Evolutionary conservation across 2,329 filamentous ascomycete species (phyloP).

Genomic region (Sporothrix schenckii): DNA sequence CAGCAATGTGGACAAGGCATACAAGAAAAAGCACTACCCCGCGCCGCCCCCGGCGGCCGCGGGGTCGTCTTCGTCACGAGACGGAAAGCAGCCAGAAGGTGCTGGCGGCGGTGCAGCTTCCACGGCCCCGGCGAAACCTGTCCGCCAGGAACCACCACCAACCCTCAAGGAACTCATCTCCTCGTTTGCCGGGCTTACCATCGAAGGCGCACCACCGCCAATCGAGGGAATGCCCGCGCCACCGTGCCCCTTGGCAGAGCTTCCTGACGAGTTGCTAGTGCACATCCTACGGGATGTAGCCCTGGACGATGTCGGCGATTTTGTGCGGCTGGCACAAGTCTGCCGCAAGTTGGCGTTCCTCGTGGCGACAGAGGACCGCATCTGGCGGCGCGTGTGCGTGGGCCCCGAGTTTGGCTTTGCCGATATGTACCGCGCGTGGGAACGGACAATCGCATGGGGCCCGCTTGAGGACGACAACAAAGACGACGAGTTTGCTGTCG

Average conservation of each 20-base stretch:
- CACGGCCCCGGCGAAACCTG: slow-evolving; percentile 59
- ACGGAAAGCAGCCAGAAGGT: slow-evolving; percentile 33
- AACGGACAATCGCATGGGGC: slow-evolving; percentile 62
- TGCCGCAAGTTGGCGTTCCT: slow-evolving; percentile 88
- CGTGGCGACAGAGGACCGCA: slow-evolving; percentile 77
- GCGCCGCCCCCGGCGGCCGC: slow-evolving; percentile 55
- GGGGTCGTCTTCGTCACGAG: slow-evolving; percentile 42
- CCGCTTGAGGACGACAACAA: slow-evolving; percentile 44
- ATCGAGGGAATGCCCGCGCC: slow-evolving; percentile 73
- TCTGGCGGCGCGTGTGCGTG: slow-evolving; percentile 79
- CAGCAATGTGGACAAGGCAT: slow-evolving; percentile 77
- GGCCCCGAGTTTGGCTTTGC: slow-evolving; percentile 75
- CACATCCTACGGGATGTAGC: slow-evolving; percentile 77
- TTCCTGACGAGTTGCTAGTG: slow-evolving; percentile 83
- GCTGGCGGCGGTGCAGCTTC: slow-evolving; percentile 25
- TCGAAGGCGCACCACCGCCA: slow-evolving; percentile 67
- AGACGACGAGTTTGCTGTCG: background rate
- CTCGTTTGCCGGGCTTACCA: slow-evolving; percentile 71
- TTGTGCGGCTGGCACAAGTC: slow-evolving; percentile 74
- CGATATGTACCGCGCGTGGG: slow-evolving; percentile 81
- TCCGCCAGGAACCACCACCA: slow-evolving; percentile 58
- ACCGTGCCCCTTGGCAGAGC: slow-evolving; percentile 74
- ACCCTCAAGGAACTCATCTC: slow-evolving; percentile 70
- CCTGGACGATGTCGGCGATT: slow-evolving; percentile 72
- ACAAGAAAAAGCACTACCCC: slow-evolving; percentile 90